Base-by-base conservation (phyloP, 2,329 filamentous ascomycete genomes). In the Akanthomyces lecanii region DNA sequence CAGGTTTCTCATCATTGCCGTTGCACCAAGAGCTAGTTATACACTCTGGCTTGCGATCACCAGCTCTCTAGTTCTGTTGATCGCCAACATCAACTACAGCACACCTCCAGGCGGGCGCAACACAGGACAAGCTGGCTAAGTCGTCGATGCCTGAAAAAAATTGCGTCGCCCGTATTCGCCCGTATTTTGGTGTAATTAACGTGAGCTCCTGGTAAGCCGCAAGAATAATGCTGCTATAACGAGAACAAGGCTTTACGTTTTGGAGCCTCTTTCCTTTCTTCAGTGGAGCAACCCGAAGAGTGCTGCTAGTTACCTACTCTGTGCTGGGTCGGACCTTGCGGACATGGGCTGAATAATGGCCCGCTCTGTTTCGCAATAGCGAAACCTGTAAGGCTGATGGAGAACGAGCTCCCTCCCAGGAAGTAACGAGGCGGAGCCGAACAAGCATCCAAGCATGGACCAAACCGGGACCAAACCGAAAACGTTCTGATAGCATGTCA, bases 311-410 rank as follows among this genome's bases (percentile, higher is more conserved):
- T 48, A 16, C 16, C 10, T 36, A 11, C 10, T 11, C 2, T 36
- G 33, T 36, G 33, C 33, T 36, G 33, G 28, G 55, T 48, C 55
- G 55, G 55, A 58, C 10, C 44, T 58, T 40, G 55, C 55, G 55
- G 55, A 58, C 55, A 58, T 58, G 40, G 55, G 45, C 44, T 58
- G 45, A 58, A 48, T 58, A 50, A 56, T 54, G 8, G 21, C 52
- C 42, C 52, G 21, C 12, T 42, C 8, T 40, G 28, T 30, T 30
- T 30, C 28, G 28, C 28, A 30, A 30, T 40, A 40, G 14, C 2
- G 12, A 16, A 16, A 4, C 38, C 36, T 6, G 23, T 21, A 56
- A 14, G 38, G 53, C 53, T 56, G 53, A 44, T 45, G 16, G 33
- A 23, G 33, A 23, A 50, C 47, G 10, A 28, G 23, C 38, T 21